Evolutionary conservation across 345 rosid genomes (phyloP).

Genomic region (Eucalyptus marginata): DNA sequence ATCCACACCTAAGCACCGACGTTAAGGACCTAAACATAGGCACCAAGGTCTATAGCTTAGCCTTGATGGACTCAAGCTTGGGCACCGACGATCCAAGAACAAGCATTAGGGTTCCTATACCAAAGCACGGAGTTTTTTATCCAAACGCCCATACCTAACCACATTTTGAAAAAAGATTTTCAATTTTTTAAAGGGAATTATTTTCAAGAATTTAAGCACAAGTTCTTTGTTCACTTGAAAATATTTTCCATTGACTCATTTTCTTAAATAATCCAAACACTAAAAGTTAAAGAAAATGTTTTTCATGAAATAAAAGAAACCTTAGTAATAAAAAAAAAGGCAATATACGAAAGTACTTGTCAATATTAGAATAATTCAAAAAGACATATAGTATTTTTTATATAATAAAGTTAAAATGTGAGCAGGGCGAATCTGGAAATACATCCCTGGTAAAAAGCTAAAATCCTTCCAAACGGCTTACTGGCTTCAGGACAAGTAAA

Average conservation of each 20-base stretch:
- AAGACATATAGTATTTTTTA: neutral
- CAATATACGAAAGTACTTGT: neutral
- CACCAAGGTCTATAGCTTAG: neutral
- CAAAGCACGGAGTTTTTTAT: neutral
- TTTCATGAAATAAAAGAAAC: neutral
- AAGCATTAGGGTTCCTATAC: neutral
- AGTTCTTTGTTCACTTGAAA: neutral
- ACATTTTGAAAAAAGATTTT: neutral
- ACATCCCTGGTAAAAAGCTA: neutral
- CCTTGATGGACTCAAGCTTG: neutral
- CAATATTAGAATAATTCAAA: neutral
- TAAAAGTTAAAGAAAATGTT: neutral
- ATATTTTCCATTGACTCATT: neutral
- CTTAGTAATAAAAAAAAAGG: neutral
- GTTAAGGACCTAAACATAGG: neutral
- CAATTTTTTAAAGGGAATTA: neutral
- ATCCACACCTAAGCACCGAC: neutral
- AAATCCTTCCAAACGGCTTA: neutral
- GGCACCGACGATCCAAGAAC: accelerated
- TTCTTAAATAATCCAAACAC: neutral
- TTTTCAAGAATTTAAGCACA: neutral
- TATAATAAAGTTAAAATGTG: neutral
- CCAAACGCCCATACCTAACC: neutral
- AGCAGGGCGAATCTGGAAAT: neutral
- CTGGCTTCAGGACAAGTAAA: neutral